phyloP scores from a whole-genome alignment of 139 green algal species.

The Coccomyxa sp. region DNA sequence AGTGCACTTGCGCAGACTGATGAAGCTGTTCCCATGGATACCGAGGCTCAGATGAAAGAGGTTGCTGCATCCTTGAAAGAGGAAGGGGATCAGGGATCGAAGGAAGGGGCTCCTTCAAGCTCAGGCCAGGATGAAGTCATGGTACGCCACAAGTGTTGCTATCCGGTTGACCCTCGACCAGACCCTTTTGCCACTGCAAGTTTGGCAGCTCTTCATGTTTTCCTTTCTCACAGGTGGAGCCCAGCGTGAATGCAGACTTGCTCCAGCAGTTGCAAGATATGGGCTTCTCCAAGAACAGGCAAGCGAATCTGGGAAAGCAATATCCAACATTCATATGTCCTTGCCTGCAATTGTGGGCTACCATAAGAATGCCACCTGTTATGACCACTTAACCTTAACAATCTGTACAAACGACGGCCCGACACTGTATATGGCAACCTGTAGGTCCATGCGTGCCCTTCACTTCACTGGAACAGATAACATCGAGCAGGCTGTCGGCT shows the following conservation, averaged over 20 bases:
- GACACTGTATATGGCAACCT: neutral
- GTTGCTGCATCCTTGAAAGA: constrained; percentile 31
- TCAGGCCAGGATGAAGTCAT: neutral
- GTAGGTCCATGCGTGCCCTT: constrained; percentile 50
- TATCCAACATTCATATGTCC: neutral
- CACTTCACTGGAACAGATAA: constrained; percentile 51
- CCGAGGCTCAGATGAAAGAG: constrained; percentile 67
- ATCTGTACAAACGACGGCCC: neutral
- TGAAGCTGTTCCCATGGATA: constrained; percentile 48
- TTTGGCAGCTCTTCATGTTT: no score
- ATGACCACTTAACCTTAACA: neutral
- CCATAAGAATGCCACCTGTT: neutral
- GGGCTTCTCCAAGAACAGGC: constrained; percentile 39
- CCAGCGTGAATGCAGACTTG: constrained; percentile 55
- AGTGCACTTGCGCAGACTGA: constrained; percentile 23
- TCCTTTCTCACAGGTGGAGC: constrained; percentile 36
- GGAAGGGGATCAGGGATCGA: neutral
- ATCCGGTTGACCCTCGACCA: neutral
- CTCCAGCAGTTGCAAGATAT: constrained; percentile 80
- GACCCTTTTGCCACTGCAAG: neutral
- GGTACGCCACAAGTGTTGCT: neutral
- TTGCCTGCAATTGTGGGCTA: neutral
- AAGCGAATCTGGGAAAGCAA: neutral
- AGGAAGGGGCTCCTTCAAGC: neutral
- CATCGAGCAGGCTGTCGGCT: constrained; percentile 67